These are phyloP conservation scores for Meyerozyma athensensis DNA, from an alignment of 1,139 yeast genomes.

Conservation along the genomic window DNA sequence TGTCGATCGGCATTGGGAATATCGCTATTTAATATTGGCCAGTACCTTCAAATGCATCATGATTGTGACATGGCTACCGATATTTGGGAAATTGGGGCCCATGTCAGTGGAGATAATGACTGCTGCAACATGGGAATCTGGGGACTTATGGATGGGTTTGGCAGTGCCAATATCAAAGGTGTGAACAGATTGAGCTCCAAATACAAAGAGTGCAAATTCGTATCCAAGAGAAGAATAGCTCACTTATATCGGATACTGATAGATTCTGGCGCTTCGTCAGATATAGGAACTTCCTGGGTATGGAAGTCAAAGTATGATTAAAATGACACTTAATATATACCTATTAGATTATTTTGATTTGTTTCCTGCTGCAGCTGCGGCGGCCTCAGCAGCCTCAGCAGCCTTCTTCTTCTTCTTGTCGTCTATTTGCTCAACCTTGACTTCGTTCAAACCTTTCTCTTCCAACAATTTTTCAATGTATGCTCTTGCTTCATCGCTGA, in stretches of 20 bases:
- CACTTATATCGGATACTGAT: constrained; percentile 19
- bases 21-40: constrained; percentile 1
- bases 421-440: constrained; percentile 82
- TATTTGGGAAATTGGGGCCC: constrained; percentile 3
- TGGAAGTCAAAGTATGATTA: constrained; percentile 10
- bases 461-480: constrained; percentile 67
- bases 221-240: constrained; percentile 21
- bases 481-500: constrained; percentile 83
- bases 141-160: constrained; percentile 21
- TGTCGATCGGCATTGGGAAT: constrained; percentile 3
- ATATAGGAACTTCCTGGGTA: constrained; percentile 18
- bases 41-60: constrained; percentile 3
- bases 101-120: constrained; percentile 6
- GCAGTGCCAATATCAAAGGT: constrained; percentile 11
- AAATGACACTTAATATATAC: constrained; percentile 6
- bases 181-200: constrained; percentile 12
- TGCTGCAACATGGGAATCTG: constrained; percentile 20
- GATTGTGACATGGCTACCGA: not conserved
- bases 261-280: constrained; percentile 12
- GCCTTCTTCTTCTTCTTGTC: constrained; percentile 75
- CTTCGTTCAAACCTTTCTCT: constrained; percentile 78
- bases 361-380: constrained; percentile 2
- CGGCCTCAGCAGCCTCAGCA: constrained; percentile 14
- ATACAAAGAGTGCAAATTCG: constrained; percentile 16
- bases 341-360: not conserved